Conservation (phyloP, 1,139 yeast genomes). For the Pichia sp. region DNA sequence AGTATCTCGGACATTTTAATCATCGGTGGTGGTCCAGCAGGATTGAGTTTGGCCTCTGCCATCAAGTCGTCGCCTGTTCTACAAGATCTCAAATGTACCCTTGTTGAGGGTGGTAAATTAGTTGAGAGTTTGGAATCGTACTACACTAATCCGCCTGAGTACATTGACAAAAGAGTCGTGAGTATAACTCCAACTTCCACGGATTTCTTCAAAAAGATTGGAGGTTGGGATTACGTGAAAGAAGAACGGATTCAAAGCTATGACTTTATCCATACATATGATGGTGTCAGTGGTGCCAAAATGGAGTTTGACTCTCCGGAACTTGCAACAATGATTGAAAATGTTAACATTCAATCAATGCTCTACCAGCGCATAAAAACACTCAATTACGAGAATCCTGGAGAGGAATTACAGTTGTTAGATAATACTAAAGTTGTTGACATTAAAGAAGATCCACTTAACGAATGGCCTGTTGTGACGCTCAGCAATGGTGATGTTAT, state of each 20-base stretch:
- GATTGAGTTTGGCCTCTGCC: constrained; percentile 78
- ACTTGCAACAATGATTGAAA: constrained; percentile 86
- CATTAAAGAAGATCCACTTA: constrained; percentile 32
- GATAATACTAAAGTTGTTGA: constrained; percentile 62
- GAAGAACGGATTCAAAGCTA: constrained; percentile 69
- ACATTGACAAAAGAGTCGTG: constrained; percentile 73
- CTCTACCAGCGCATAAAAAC: constrained; percentile 52
- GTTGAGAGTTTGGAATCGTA: constrained; percentile 44
- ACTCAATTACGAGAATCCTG: constrained; percentile 26
- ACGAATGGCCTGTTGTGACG: constrained; percentile 73
- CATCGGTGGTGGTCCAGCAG: constrained; percentile 98
- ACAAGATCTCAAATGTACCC: constrained; percentile 49
- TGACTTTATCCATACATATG: constrained; percentile 80
- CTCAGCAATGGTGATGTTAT: constrained; percentile 59
- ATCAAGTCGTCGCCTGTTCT: constrained; percentile 59
- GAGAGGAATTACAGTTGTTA: constrained; percentile 35
- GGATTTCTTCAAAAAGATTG: constrained; percentile 57
- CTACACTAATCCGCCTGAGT: constrained; percentile 45
- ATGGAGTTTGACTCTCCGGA: constrained; percentile 62
- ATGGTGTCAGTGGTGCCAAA: constrained; percentile 65
- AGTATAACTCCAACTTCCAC: constrained; percentile 80
- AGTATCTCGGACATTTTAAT: constrained; percentile 89
- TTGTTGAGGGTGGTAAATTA: constrained; percentile 68
- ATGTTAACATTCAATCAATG: constrained; percentile 72
- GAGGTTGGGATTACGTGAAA: constrained; percentile 68